Conservation (phyloP, 345 rosid genomes). For the Microcos paniculata region DNA sequence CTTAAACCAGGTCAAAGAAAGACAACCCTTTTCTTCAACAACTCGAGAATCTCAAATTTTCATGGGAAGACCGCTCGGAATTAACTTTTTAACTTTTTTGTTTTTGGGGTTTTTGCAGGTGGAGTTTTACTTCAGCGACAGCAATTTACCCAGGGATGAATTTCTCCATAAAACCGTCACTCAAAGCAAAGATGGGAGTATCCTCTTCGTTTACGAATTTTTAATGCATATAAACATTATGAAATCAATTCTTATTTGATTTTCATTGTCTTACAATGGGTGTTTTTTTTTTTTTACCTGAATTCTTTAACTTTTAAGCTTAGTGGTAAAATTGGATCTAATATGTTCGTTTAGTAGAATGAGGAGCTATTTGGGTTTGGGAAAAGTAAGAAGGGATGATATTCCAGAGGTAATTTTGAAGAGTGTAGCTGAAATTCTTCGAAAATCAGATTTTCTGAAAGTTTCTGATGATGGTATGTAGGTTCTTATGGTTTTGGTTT, state of each 20-base stretch:
- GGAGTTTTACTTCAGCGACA: slow-evolving; percentile 45
- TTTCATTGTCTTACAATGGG: background rate
- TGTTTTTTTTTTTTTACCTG: background rate
- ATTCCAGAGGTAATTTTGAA: slow-evolving; percentile 20
- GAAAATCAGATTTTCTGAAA: slow-evolving; percentile 29
- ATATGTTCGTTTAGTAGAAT: slow-evolving; percentile 46
- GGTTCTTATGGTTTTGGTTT: background rate
- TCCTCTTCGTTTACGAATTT: slow-evolving; percentile 14
- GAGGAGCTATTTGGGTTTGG: slow-evolving; percentile 37
- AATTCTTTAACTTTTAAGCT: background rate
- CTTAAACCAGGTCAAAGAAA: background rate
- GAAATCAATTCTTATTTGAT: background rate
- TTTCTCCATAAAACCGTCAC: slow-evolving; percentile 27
- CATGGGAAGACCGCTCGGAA: background rate
- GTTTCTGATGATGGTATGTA: slow-evolving; percentile 38
- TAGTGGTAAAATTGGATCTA: slow-evolving; percentile 44
- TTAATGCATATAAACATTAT: background rate
- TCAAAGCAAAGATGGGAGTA: slow-evolving; percentile 39
- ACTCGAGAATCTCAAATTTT: background rate
- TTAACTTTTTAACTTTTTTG: background rate
- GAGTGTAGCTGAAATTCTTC: slow-evolving; percentile 29
- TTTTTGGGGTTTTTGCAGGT: slow-evolving; percentile 18
- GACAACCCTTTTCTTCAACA: background rate
- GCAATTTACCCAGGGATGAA: slow-evolving; percentile 33
- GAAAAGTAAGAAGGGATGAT: slow-evolving; percentile 25